A percentile compares a stretch with the other conserved stretches of the same genome.
Conservation (phyloP, 2,329 filamentous ascomycete genomes). For the Fusarium sp. region DNA sequence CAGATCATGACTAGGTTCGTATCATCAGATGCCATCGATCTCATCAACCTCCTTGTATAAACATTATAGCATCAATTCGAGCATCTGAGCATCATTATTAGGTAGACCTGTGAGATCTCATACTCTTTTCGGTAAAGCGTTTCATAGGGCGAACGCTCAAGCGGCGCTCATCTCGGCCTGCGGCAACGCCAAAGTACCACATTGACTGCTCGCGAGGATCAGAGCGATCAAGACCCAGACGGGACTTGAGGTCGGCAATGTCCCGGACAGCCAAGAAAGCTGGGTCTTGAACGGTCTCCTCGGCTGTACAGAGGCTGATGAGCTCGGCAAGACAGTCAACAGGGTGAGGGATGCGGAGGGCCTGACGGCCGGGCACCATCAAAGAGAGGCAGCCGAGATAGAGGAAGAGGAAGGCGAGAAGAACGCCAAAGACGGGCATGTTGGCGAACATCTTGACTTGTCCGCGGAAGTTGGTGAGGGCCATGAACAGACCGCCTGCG, state of each 20-base stretch:
- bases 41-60: conserved; percentile 10
- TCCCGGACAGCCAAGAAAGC: conserved; percentile 77
- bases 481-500: conserved; percentile 79
- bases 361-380: conserved; percentile 70
- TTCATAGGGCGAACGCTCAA: conserved; percentile 60
- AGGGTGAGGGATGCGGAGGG: conserved; percentile 77
- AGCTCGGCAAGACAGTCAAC: conserved; percentile 80
- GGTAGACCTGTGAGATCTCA: conserved; percentile 45
- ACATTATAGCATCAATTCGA: conserved; percentile 34
- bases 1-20: conserved; percentile 13
- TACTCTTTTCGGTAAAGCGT: conserved; percentile 59
- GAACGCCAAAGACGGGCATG: conserved; percentile 77
- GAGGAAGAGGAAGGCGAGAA: conserved; percentile 78
- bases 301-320: conserved; percentile 80
- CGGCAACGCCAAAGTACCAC: conserved; percentile 63
- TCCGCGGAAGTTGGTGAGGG: conserved; percentile 67
- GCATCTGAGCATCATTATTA: conserved; percentile 40
- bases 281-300: conserved; percentile 77
- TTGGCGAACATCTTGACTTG: conserved; percentile 77
- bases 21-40: conserved; percentile 20
- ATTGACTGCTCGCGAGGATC: conserved; percentile 61
- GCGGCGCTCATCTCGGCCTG: conserved; percentile 56
- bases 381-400: conserved; percentile 74
- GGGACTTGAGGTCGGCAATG: conserved; percentile 75
- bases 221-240: conserved; percentile 69